These are phyloP conservation scores for Paxillus rubicundulus DNA, from an alignment of 768 basidiomycete species.

Conservation along the genomic window DNA sequence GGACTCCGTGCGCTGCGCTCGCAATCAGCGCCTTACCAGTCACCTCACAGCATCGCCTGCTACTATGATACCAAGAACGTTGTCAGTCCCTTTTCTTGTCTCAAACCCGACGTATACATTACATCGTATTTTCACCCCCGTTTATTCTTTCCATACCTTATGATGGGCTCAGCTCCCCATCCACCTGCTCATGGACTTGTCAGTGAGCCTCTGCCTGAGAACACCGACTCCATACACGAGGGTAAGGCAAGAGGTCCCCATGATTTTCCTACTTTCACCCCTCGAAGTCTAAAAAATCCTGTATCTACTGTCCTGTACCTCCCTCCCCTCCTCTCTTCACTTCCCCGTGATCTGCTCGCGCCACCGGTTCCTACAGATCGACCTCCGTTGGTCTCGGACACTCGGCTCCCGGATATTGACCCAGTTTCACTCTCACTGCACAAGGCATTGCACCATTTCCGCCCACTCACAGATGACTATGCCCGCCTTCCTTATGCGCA, in stretches of 20 bases:
- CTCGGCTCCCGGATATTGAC: slow-evolving; percentile 83
- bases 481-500: slow-evolving; percentile 60
- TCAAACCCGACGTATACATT: not conserved
- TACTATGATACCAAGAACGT: not conserved
- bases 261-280: slow-evolving; percentile 49
- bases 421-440: slow-evolving; percentile 82
- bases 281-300: slow-evolving; percentile 34
- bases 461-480: slow-evolving; percentile 57
- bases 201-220: not conserved
- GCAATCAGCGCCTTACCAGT: too few relatives aligned
- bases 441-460: slow-evolving; percentile 78
- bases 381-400: slow-evolving; percentile 59
- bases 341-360: slow-evolving; percentile 46
- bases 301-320: slow-evolving; percentile 67
- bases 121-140: not conserved
- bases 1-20: not conserved
- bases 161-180: slow-evolving; percentile 20
- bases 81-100: not conserved
- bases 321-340: slow-evolving; percentile 79
- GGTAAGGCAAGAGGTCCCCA: slow-evolving; percentile 48
- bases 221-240: not conserved
- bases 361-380: slow-evolving; percentile 24
- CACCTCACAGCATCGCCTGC: not conserved
- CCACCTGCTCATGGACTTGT: slow-evolving; percentile 1
- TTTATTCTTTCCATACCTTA: not conserved